Conservation (phyloP, 148 eudicot genomes). For the Camellia lanceoleosa region DNA sequence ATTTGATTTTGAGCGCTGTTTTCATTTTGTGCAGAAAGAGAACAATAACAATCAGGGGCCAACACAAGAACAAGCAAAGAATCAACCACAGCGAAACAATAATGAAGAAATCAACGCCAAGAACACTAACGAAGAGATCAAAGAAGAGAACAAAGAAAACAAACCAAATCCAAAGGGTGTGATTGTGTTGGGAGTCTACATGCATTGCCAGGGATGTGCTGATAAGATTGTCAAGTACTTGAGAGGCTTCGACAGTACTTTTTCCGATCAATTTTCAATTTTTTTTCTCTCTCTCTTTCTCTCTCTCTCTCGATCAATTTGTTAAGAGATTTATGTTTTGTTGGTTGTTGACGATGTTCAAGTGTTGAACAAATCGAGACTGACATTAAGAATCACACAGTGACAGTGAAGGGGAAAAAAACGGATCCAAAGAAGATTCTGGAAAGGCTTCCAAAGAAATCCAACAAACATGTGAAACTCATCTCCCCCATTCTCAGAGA, state of each 20-base stretch:
- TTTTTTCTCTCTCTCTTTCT: too few species aligned
- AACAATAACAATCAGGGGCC: too few species aligned
- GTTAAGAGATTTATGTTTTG: too few species aligned
- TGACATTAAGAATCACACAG: constrained; percentile 42
- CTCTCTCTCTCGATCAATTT: too few species aligned
- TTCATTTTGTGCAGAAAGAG: too few species aligned
- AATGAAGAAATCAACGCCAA: too few species aligned
- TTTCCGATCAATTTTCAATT: background rate
- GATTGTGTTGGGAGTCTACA: constrained; percentile 40
- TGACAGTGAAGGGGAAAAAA: constrained; percentile 46
- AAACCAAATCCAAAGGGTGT: constrained; percentile 18
- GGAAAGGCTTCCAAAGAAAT: constrained; percentile 45
- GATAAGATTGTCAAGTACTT: constrained; percentile 31
- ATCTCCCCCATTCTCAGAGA: constrained; percentile 37
- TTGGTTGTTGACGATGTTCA: constrained; percentile 17
- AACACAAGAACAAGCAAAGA: too few species aligned
- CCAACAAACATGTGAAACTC: constrained; percentile 39
- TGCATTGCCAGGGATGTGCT: constrained; percentile 60
- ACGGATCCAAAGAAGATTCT: constrained; percentile 50
- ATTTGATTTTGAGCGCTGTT: too few species aligned
- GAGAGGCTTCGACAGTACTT: constrained; percentile 42
- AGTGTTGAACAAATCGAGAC: constrained; percentile 52
- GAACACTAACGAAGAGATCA: too few species aligned
- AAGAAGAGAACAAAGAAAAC: too few species aligned
- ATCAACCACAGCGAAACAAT: too few species aligned